These are phyloP conservation scores for Xerocomus nothofagi DNA, from an alignment of 1,284 basidiomycete species.

Conservation along the genomic window DNA sequence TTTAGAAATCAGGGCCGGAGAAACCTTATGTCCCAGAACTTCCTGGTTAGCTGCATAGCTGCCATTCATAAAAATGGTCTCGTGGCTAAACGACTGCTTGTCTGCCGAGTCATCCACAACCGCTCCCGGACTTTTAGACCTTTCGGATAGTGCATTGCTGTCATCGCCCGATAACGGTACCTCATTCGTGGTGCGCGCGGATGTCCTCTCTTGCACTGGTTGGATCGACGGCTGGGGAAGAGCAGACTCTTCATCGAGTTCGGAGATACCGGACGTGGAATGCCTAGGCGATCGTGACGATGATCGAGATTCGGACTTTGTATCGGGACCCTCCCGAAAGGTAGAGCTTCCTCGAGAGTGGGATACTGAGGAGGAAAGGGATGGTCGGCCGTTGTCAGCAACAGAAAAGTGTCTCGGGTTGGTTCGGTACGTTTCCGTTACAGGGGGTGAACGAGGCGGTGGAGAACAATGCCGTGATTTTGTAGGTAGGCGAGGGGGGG, in stretches of 20 bases:
- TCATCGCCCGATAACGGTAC: slow-evolving; percentile 11
- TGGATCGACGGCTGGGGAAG: slow-evolving; percentile 23
- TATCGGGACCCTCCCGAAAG: slow-evolving; percentile 25
- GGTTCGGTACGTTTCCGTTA: slow-evolving; percentile 10
- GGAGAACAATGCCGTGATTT: slow-evolving; percentile 23
- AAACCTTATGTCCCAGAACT: slow-evolving; percentile 8
- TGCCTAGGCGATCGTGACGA: slow-evolving; percentile 40
- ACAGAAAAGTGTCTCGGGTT: slow-evolving; percentile 5
- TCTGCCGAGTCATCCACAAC: slow-evolving; percentile 12
- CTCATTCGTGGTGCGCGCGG: slow-evolving; percentile 9
- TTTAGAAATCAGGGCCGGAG: slow-evolving; percentile 7
- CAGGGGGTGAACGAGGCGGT: slow-evolving; percentile 14
- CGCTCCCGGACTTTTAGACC: slow-evolving; percentile 23
- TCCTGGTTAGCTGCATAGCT: slow-evolving; percentile 6
- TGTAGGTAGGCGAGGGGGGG: slow-evolving; percentile 26
- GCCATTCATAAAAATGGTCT: slow-evolving; percentile 23
- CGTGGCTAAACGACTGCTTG: slow-evolving; percentile 20
- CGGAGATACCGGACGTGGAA: slow-evolving; percentile 36
- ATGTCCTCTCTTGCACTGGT: slow-evolving; percentile 27
- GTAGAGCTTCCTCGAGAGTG: slow-evolving; percentile 30
- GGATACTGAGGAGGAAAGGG: slow-evolving; percentile 16
- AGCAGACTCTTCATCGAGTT: slow-evolving; percentile 21
- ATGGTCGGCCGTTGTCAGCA: slow-evolving; percentile 12
- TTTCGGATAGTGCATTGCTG: slow-evolving; percentile 19
- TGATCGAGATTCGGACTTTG: slow-evolving; percentile 37